Conservation (phyloP, 306 rosid species). For the apple (Malus domestica) region ASM211411v1 NC_041791.1:8045001-8045500, state of each 20-base stretch:
- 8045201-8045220: not conserved
- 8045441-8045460: not conserved
- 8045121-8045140: no score
- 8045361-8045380: not conserved
- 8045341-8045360: not conserved
- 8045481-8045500: no score
- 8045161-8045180: no score
- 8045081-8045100: no score
- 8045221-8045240: not conserved
- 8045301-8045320: not conserved
- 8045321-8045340: not conserved
- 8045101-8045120: no score
- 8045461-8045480: not conserved
- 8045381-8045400: not conserved
- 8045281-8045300: not conserved
- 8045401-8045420: not conserved
- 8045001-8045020: no score
- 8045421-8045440: not conserved
- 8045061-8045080: no score
- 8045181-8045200: no score
- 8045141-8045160: no score
- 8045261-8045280: not conserved
- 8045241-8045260: not conserved
- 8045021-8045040: no score
- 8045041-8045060: no score